Conservation (phyloP, 345 rosid species). For the Lepidium aucheri region DNA sequence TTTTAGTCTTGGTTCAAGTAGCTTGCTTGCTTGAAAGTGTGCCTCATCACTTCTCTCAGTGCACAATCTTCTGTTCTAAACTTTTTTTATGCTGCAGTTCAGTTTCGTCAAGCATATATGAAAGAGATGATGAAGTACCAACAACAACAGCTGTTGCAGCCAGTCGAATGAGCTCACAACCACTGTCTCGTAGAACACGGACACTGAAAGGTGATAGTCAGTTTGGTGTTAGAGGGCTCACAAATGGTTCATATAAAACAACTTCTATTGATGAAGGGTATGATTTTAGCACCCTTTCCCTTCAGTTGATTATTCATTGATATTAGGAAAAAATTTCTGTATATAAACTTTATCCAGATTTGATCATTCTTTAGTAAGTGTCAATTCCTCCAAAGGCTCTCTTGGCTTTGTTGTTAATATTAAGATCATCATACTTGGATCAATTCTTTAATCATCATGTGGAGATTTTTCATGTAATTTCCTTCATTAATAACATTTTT, state of each 20-base stretch:
- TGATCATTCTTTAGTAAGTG: not conserved
- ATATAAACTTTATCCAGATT: not conserved
- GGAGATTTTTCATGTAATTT: not conserved
- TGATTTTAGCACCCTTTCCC: slow-evolving; percentile 19
- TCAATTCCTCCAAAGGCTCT: slow-evolving; percentile 8
- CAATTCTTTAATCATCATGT: not conserved
- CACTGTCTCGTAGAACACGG: slow-evolving; percentile 90
- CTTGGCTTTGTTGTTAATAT: not conserved
- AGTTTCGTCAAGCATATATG: slow-evolving; percentile 62
- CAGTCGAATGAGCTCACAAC: slow-evolving; percentile 58
- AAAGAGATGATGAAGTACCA: slow-evolving; percentile 85
- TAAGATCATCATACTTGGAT: not conserved
- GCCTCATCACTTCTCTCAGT: slow-evolving; percentile 1
- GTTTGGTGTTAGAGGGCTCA: slow-evolving; percentile 46
- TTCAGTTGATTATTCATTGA: slow-evolving; percentile 12
- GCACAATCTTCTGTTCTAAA: slow-evolving; percentile 24
- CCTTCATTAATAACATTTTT: not conserved
- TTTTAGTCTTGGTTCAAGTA: not conserved
- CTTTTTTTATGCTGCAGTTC: slow-evolving; percentile 57
- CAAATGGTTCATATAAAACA: slow-evolving; percentile 61
- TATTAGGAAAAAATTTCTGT: not conserved
- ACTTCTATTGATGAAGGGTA: slow-evolving; percentile 73
- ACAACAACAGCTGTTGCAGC: slow-evolving; percentile 70
- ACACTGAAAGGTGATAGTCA: slow-evolving; percentile 69
- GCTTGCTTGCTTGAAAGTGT: slow-evolving; percentile 4